Evolutionary conservation across 148 eudicot genomes (phyloP), one percentile per base, ranked within the genome.

Genomic region (Chenopodium album): DNA sequence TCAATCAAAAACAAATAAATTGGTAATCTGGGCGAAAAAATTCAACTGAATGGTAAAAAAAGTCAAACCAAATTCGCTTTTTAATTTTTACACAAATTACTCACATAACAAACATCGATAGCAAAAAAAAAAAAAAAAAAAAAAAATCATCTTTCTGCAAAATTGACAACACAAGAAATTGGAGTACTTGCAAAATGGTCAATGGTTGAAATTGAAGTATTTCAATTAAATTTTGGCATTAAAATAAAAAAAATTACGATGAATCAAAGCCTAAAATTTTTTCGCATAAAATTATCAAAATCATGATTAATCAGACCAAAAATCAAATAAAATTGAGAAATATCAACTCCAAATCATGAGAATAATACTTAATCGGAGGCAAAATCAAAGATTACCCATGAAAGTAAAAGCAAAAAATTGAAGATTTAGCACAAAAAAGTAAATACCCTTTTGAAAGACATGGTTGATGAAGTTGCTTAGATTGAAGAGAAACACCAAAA

Each of bases 391-490:
- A 73, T 9, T 1, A 23, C 66, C 67, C 66, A 62, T 32, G 46
- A 23, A 5, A 1, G 17, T 26, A 26, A 20, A 9, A 16, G 16
- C 48, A n/a, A 63, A 73, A 1, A 32, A 50, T 26, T 65, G 13
- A 59, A 71, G 13, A 60, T 46, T 47, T 29, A 82, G 28, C 22
- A 2, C 13, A 79, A 50, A 78, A 56, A 19, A 1, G 22, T 37
- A 5, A 22, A 84, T 80, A 84, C 83, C 86, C 83, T 84, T 84
- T 28, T 76, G 68, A 84, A 84, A 52, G 86, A 70, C 86, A 84
- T 80, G 77, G 74, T 28, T 76, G 67, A 75, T 9, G 52, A 71
- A 44, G 11, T 44, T 63, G 71, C 17, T 80, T 72, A 11, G 76
- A 2, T 71, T 60, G 16, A 48, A 46, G 29, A 64, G 2, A 26